Evolutionary conservation across 2,329 filamentous ascomycete genomes (phyloP), one percentile per base, ranked within the genome.

Genomic region (Scedosporium apiospermum): DNA sequence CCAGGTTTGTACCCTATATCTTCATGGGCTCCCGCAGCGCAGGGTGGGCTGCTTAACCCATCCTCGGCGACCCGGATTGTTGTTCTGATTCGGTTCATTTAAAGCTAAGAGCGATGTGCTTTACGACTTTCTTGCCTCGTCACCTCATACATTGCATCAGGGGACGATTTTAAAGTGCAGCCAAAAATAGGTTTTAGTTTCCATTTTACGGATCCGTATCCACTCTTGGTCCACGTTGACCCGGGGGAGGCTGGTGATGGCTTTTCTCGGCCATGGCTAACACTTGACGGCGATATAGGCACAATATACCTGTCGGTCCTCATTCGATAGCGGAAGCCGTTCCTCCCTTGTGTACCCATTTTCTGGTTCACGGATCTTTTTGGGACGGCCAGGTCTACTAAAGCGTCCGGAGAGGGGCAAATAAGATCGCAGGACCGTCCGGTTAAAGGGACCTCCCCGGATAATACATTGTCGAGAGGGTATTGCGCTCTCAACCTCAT

Each of bases 371-470:
- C 53, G 26, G 42, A 16, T 53, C 41, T 53, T 27, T 55, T 26
- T 55, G 5, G 51, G 9, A 42, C 41, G 18, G n/a, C 49, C 30
- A 6, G 23, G 26, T 10, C 12, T 9, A 14, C 42, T 9, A 34
- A 58, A 21, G 51, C 5, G 51, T 18, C 12, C 51, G 51, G 51
- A 55, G 59, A 44, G 49, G 30, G 30, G 34, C 60, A 21, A 57
- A 62, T 26, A 18, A 49, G 34, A 62, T 41, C 18, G 9, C 58
- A 41, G 27, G 60, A 57, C 27, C 9, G 21, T 18, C 60, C 60
- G 60, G 60, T 62, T 62, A 62, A 62, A 62, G 51, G 21, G 53
- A 3, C 41, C n/a, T 5, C 49, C 27, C 51, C 59, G 59, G 59
- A 38, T 61, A 61, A 61, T 61, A 51, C 59, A 10, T 21, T 41